Conservation (phyloP, 2,329 filamentous ascomycete genomes). For the Neonectria punicea region DNA sequence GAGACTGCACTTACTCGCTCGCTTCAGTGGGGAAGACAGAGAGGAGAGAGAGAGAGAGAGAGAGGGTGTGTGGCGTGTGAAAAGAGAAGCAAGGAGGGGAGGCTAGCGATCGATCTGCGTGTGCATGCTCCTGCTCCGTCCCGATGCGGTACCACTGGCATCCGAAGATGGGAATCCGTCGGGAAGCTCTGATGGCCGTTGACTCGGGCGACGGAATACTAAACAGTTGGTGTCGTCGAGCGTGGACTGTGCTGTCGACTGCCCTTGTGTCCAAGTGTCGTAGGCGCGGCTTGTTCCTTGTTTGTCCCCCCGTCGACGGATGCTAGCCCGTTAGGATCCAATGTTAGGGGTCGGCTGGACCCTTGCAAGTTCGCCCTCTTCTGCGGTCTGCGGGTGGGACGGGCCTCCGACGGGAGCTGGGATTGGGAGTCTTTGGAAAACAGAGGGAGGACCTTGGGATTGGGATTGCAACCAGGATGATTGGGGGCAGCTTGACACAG, state of each 20-base stretch:
- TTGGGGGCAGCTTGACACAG: conserved; percentile 6
- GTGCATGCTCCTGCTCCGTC: conserved; percentile 5
- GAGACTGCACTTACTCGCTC: background rate
- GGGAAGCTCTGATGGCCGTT: background rate
- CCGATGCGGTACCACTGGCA: background rate
- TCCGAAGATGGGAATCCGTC: background rate
- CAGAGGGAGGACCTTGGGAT: conserved; percentile 18
- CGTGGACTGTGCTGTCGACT: background rate
- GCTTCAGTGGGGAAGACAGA: background rate
- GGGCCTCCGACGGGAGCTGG: conserved; percentile 19
- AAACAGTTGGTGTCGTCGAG: background rate
- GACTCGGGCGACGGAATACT: background rate
- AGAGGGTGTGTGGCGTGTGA: conserved; percentile 7
- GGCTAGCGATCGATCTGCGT: conserved; percentile 13
- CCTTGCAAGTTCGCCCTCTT: conserved; percentile 15
- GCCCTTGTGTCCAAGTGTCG: background rate
- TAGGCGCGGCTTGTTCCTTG: background rate
- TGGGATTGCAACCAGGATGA: conserved; percentile 9
- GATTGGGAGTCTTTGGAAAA: conserved; percentile 26
- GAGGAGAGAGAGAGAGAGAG: background rate
- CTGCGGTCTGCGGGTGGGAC: conserved; percentile 1
- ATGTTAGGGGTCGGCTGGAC: background rate
- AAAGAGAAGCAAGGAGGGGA: background rate
- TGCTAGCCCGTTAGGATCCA: background rate
- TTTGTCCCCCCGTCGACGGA: background rate